Evolutionary conservation across 768 basidiomycete species (phyloP), one percentile per base, ranked within the genome.

Genomic region (Trametes villosa): DNA sequence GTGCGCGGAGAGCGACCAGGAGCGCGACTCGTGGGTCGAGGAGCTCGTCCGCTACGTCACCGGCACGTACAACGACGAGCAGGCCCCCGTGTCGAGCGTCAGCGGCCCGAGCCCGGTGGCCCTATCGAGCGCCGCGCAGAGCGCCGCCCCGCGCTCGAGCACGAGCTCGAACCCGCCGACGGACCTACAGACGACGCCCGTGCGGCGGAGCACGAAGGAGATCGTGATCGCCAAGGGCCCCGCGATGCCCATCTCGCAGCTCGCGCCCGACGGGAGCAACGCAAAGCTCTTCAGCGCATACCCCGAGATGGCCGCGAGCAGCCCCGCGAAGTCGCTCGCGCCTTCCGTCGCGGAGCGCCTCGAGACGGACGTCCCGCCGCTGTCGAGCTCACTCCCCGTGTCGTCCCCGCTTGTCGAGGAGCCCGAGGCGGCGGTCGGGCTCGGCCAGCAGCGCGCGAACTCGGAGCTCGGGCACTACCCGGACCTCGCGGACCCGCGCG

Each of bases 21-120:
- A 96, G 71, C 83, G 97, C 45, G 97, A 99, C 71, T 83, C 80
- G 57, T 99, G 97, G 97, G 95, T 99, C 27, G 89, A 93, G 59
- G 87, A 93, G 62, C 86, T 99, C 53, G 94, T 97, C 55, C 84
- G 90, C 44, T 94, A 95, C 73, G 91, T 92, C 60, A 83, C 86
- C 9, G 92, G 92, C 33, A 75, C 77, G n/a, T 92, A 92, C 76
- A 88, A 83, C 74, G 89, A 92, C 44, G 89, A 91, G 46, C 75
- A 84, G 9, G 71, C 81, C 52, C 74, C 78, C 44, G 69, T 71
- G 75, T 78, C 57, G 57, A 24, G 50, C 56, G 26, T 27, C 20
- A 42, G 15, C 36, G 65, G 53, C 44, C 49, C 57, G 34, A 65
- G 55, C 54, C 64, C 67, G n/a, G 56, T 65, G 18, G 18, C 64